Evolutionary conservation across 2,329 filamentous ascomycete genomes (phyloP), one percentile per base, ranked within the genome.

Genomic region (Lomentospora prolificans): DNA sequence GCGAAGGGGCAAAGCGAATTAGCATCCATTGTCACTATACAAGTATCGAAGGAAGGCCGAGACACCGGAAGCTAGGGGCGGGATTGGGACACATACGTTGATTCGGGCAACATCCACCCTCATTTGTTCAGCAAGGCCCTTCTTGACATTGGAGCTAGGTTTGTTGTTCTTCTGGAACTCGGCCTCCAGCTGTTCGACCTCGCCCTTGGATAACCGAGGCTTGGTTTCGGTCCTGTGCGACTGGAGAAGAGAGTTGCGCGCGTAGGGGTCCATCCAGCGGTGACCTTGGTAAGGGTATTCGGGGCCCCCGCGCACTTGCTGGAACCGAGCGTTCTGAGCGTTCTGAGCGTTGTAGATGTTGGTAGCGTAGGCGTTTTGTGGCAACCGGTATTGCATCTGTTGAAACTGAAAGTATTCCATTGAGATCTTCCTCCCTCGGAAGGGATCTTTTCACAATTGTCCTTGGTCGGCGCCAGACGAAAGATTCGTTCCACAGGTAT

Each of bases 131-230:
- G 82, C 82, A 51, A 84, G 73, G 53, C 77, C 74, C 60, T 80
- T 80, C 66, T 85, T 85, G 30, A 75, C 74, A 57, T 75, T 80
- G 66, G 80, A 84, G 54, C 78, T 82, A 8, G 82, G 82, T 67
- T 85, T 85, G 60, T 79, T 78, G 64, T 85, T 85, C 65, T 81
- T 80, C 58, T 78, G 74, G 61, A 85, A 85, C 64, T 84, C 80
- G 31, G 74, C 72, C 63, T 85, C 82, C 28, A 85, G 69, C 51
- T 79, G 65, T 59, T 81, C 78, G 7, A 82, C 79, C 64, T 82
- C 79, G 53, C 81, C 78, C 64, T 81, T 82, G 56, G 78, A 78
- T 28, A 82, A 69, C 30, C 77, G 70, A 22, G 77, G 75, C 62
- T 79, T 80, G 10, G 77, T 73, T 60, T 78, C 72, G 55, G 70